Evolutionary conservation across 1,284 basidiomycete species (phyloP).

Genomic region (Malassezia brasiliensis): DNA sequence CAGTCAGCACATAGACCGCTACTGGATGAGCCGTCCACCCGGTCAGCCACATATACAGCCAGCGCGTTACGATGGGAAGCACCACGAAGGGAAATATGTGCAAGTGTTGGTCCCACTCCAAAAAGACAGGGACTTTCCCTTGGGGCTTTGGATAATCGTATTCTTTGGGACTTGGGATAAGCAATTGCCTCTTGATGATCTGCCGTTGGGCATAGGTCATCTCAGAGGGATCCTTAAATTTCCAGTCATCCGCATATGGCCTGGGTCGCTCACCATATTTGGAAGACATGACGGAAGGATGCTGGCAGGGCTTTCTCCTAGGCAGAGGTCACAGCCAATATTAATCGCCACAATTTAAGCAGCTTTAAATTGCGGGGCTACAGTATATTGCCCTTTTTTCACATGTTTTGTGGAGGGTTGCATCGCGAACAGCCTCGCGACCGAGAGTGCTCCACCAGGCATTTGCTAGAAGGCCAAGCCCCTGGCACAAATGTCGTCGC

Average conservation of each 20-base stretch:
- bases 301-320: too few relatives aligned
- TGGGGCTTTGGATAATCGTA: neutral
- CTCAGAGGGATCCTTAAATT: neutral
- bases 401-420: too few relatives aligned
- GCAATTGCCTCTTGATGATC: neutral
- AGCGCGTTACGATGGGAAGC: slow-evolving; percentile 26
- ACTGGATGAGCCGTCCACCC: slow-evolving; percentile 29
- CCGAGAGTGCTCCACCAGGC: too few relatives aligned
- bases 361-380: too few relatives aligned
- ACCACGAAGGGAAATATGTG: slow-evolving; percentile 24
- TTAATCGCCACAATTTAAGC: too few relatives aligned
- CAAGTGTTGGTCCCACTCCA: slow-evolving; percentile 24
- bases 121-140: slow-evolving; percentile 23
- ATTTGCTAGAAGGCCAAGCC: too few relatives aligned
- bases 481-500: too few relatives aligned
- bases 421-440: too few relatives aligned
- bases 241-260: slow-evolving; percentile 2
- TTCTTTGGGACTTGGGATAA: neutral
- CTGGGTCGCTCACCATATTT: neutral
- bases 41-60: slow-evolving; percentile 20
- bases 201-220: neutral
- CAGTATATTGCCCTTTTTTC: too few relatives aligned
- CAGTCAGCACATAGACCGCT: slow-evolving; percentile 22
- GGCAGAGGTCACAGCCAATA: too few relatives aligned
- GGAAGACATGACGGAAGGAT: neutral